These are phyloP conservation scores for Beta macrorhiza DNA, from an alignment of 179 eudicot species.

Conservation along the genomic window DNA sequence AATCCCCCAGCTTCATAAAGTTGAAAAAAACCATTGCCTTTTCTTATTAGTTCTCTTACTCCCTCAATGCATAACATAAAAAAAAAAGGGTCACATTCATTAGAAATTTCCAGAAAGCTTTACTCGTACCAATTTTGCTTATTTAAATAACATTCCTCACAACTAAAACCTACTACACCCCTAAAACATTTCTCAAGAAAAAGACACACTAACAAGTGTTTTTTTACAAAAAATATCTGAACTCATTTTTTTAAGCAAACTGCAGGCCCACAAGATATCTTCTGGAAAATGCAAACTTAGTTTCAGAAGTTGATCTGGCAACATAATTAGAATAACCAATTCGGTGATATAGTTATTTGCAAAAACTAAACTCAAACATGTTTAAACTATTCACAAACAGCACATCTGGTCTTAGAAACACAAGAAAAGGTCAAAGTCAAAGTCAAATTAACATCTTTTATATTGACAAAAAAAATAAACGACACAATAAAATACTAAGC, in stretches of 20 bases:
- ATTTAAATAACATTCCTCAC: not conserved
- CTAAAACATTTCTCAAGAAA: not conserved
- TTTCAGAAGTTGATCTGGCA: not conserved
- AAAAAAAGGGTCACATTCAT: not conserved
- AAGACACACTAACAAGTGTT: not conserved
- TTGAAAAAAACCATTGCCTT: not conserved
- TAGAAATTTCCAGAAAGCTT: not conserved
- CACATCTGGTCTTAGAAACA: conserved; percentile 10
- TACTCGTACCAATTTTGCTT: not conserved
- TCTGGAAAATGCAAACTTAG: not conserved
- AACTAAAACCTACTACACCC: not conserved
- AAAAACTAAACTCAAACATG: conserved; percentile 7
- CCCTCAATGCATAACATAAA: not conserved
- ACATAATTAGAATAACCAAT: not conserved
- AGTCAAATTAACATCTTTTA: conserved; percentile 20
- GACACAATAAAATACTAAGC: conserved; percentile 9
- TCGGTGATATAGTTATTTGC: not conserved
- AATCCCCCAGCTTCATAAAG: not conserved
- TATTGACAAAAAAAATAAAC: not conserved
- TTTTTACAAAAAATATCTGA: not conserved
- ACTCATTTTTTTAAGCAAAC: not conserved
- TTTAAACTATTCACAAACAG: conserved; percentile 16
- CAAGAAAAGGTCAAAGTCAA: conserved; percentile 24
- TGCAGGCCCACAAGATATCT: not conserved
- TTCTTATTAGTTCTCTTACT: not conserved